Percentiles rank a stretch among this genome's conserved stretches.
These are phyloP conservation scores for Zymoseptoria pseudotritici DNA, from an alignment of 2,329 filamentous ascomycete species.

Conservation along the genomic window DNA sequence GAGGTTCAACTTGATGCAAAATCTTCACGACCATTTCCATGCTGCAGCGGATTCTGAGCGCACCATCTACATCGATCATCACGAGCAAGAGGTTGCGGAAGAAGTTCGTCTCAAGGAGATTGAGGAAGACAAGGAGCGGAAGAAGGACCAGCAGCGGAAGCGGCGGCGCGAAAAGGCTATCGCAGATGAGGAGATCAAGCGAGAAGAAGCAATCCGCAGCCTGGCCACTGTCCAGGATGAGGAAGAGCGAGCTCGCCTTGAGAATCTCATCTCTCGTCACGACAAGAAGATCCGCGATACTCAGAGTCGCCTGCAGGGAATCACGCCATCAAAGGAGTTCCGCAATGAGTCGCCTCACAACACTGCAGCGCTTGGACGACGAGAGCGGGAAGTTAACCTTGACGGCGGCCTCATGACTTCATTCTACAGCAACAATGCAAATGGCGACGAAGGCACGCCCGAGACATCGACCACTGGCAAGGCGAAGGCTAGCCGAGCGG, in stretches of 20 bases:
- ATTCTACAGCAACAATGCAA: constrained; percentile 50
- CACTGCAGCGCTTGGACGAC: constrained; percentile 20
- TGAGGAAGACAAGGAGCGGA: constrained; percentile 93
- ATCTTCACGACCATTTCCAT: constrained; percentile 53
- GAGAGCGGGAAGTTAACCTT: constrained; percentile 57
- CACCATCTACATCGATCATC: constrained; percentile 65
- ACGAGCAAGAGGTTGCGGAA: constrained; percentile 73
- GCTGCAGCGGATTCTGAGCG: constrained; percentile 65
- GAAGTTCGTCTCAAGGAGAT: constrained; percentile 87
- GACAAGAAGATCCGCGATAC: constrained; percentile 91
- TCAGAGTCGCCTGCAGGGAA: constrained; percentile 77
- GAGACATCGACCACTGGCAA: constrained; percentile 29
- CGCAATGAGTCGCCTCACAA: constrained; percentile 55
- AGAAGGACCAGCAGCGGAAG: constrained; percentile 99
- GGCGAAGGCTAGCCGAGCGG: constrained; percentile 41
- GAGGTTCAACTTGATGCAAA: constrained; percentile 48
- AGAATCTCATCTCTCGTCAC: constrained; percentile 79
- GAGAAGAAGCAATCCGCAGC: constrained; percentile 68
- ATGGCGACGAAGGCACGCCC: constrained; percentile 23
- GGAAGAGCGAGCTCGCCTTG: constrained; percentile 68
- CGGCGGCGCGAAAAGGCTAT: constrained; percentile 89
- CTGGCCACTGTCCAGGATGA: constrained; percentile 75
- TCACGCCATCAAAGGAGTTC: constrained; percentile 66
- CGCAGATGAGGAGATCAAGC: constrained; percentile 78
- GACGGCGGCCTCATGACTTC: constrained; percentile 79